Evolutionary conservation across 176 grass and related monocot species (phyloP).

Genomic region (Secale cereale): DNA sequence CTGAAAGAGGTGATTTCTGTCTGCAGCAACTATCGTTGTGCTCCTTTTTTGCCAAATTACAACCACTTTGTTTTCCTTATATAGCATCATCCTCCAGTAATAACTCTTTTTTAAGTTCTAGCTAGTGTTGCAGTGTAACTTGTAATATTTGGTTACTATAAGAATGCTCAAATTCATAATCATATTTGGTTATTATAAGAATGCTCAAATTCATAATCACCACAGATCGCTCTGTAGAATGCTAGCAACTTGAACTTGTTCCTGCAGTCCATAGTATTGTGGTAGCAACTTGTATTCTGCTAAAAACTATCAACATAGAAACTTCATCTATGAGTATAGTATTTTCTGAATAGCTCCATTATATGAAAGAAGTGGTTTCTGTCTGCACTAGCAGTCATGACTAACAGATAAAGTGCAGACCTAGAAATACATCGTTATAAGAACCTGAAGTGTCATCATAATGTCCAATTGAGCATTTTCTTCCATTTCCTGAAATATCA

Average conservation of each 20-base stretch:
- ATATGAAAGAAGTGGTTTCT: neutral
- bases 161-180: no score
- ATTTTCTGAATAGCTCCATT: neutral
- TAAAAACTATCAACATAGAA: neutral
- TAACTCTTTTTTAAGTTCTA: no score
- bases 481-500: neutral
- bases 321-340: neutral
- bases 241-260: neutral
- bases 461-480: neutral
- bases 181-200: no score
- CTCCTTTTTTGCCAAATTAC: no score
- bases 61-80: no score
- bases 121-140: no score
- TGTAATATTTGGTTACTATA: no score
- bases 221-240: neutral
- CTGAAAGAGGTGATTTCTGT: neutral
- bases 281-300: neutral
- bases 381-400: neutral
- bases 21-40: no score
- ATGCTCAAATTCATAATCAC: no score
- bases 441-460: neutral
- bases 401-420: neutral
- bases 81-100: no score
- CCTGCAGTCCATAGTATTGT: neutral
- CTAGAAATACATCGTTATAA: neutral